Evolutionary conservation across 345 rosid species (phyloP).

Genomic region (Lumnitzera racemosa): DNA sequence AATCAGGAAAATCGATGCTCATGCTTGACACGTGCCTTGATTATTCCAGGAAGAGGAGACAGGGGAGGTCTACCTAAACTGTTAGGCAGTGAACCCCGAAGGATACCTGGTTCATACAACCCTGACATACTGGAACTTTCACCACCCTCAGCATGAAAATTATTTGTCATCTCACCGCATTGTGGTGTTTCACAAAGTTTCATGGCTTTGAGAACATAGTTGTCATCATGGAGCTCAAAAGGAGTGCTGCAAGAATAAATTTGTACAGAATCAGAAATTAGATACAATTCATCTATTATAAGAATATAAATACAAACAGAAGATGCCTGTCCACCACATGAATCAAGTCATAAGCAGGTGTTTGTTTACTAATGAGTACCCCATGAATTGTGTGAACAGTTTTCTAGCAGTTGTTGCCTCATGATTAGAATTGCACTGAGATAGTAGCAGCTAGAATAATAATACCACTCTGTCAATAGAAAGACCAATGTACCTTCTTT

Average conservation of each 20-base stretch:
- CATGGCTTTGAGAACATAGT: slow-evolving; percentile 96
- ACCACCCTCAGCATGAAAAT: slow-evolving; percentile 26
- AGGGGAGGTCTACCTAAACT: slow-evolving; percentile 44
- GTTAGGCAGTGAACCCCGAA: slow-evolving; percentile 28
- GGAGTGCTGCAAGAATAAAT: slow-evolving; percentile 64
- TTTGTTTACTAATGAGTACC: too few species aligned
- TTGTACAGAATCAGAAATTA: background rate
- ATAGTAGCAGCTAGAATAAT: too few species aligned
- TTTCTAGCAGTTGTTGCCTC: too few species aligned
- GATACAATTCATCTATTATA: too few species aligned
- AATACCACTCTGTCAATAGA: too few species aligned
- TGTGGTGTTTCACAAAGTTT: slow-evolving; percentile 58
- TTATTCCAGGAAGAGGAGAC: slow-evolving; percentile 59
- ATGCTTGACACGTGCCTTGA: slow-evolving; percentile 63
- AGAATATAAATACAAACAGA: background rate
- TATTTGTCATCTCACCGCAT: slow-evolving; percentile 28
- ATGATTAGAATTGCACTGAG: too few species aligned
- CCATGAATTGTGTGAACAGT: too few species aligned
- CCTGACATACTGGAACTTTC: slow-evolving; percentile 51
- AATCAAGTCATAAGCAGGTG: too few species aligned
- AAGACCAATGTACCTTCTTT: too few species aligned
- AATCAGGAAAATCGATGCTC: slow-evolving; percentile 39
- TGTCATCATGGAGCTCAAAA: slow-evolving; percentile 97
- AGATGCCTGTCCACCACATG: too few species aligned
- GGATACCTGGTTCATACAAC: slow-evolving; percentile 34